A percentile compares a stretch with the other conserved stretches of the same genome.
Evolutionary conservation across 345 rosid species (phyloP).

Genomic region (Acer saccharum): DNA sequence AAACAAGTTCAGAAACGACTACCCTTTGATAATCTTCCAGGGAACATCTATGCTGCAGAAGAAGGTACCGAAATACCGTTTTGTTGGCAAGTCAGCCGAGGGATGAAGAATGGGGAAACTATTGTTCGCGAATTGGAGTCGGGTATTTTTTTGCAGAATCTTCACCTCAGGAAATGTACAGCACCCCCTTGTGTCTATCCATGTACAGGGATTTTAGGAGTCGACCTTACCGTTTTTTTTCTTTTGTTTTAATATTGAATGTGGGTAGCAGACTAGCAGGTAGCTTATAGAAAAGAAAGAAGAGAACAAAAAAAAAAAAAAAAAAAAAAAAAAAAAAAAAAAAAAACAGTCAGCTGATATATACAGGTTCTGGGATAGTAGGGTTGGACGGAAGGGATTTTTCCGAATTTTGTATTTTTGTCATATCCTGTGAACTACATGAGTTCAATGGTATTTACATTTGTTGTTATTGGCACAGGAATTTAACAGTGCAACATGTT

Average conservation of each 20-base stretch:
- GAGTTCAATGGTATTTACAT: neutral
- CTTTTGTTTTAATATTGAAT: neutral
- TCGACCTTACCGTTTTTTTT: neutral
- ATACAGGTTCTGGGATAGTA: neutral
- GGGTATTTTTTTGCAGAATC: too few relatives aligned
- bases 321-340: too few relatives aligned
- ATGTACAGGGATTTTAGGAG: slow-evolving; percentile 25
- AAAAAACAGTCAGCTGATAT: neutral
- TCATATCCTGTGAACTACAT: neutral
- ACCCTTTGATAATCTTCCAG: slow-evolving; percentile 74
- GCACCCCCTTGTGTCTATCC: neutral
- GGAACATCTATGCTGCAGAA: slow-evolving; percentile 87
- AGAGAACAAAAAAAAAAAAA: too few relatives aligned
- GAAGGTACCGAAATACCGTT: slow-evolving; percentile 46
- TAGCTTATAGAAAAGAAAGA: neutral
- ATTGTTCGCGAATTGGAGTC: slow-evolving; percentile 7
- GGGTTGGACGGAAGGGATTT: neutral
- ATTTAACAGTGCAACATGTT: too few relatives aligned
- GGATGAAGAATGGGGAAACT: neutral
- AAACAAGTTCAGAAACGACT: slow-evolving; percentile 50
- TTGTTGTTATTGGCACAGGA: too few relatives aligned
- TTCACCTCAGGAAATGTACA: slow-evolving; percentile 22
- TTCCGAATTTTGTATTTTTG: slow-evolving; percentile 4
- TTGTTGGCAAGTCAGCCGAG: slow-evolving; percentile 8
- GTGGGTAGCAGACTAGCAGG: neutral